A percentile compares a stretch with the other conserved stretches of the same genome.
phyloP scores from a whole-genome alignment of 129 eudicot genomes.

The Rutidosis leptorrhynchoides region DNA sequence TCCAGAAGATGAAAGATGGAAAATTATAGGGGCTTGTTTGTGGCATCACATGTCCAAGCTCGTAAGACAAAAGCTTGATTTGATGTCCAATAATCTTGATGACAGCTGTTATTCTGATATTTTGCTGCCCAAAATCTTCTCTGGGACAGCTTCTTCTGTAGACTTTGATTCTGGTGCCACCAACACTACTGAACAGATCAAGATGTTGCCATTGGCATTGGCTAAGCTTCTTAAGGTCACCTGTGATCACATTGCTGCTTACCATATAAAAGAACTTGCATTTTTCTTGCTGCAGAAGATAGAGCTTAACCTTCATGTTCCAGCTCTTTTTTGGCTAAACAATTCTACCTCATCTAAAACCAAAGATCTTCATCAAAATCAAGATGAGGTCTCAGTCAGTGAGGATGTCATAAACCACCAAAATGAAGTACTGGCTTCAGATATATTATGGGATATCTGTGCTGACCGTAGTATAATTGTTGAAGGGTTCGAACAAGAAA shows the following conservation, averaged over 20 bases:
- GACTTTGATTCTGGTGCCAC: too few relatives aligned
- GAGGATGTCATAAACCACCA: conserved; percentile 24
- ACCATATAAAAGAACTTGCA: conserved; percentile 57
- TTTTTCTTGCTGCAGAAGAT: conserved; percentile 49
- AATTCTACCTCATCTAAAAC: too few relatives aligned
- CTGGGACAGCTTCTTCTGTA: too few relatives aligned
- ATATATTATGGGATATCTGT: conserved; percentile 46
- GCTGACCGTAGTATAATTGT: conserved; percentile 36
- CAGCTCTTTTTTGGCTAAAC: conserved; percentile 45
- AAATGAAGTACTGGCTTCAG: conserved; percentile 36
- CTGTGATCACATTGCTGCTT: conserved; percentile 42
- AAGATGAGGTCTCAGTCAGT: conserved; percentile 26
- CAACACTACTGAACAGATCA: conserved; percentile 19
- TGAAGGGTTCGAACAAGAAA: too few relatives aligned
- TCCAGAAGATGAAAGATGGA: conserved; percentile 58
- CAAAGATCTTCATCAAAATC: conserved; percentile 23
- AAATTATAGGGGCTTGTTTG: conserved; percentile 43
- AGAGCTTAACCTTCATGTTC: conserved; percentile 34
- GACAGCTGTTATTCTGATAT: too few relatives aligned
- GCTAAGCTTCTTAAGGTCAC: conserved; percentile 39
- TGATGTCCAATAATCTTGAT: conserved; percentile 35
- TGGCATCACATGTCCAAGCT: conserved; percentile 58
- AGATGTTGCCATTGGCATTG: conserved; percentile 34
- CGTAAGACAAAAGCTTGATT: conserved; percentile 44
- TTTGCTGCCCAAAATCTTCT: too few relatives aligned